phyloP scores from a whole-genome alignment of 192 early-diverging fungal species.

The Coemansia sp. region DNA sequence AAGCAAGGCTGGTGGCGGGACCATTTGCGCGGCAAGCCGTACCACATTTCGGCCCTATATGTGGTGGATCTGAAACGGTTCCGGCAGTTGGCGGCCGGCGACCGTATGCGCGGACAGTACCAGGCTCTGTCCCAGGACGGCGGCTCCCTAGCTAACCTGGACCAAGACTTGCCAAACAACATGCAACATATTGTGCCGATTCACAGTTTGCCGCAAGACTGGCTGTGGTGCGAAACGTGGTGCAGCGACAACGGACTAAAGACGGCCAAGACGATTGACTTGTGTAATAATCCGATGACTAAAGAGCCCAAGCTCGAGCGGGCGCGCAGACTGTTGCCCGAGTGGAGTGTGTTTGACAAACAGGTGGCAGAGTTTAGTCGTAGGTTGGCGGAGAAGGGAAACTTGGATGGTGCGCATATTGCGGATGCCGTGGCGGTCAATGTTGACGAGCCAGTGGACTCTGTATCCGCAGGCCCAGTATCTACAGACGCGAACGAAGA shows the following conservation, averaged over 20 bases:
- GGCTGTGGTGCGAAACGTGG: slow-evolving; percentile 99
- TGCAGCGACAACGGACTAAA: slow-evolving; percentile 81
- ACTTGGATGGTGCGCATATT: slow-evolving; percentile 39
- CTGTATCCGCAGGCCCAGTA: not conserved
- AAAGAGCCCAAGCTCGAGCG: slow-evolving; percentile 98
- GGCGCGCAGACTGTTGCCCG: slow-evolving; percentile 86
- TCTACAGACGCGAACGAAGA: not conserved
- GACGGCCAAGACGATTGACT: slow-evolving; percentile 95
- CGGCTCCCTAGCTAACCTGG: slow-evolving; percentile 87
- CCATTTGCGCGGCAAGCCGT: slow-evolving; percentile 83
- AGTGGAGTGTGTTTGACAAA: slow-evolving; percentile 89
- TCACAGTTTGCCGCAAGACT: slow-evolving; percentile 90
- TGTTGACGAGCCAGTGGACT: slow-evolving; percentile 23
- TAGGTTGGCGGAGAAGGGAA: slow-evolving; percentile 36
- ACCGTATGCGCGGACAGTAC: slow-evolving; percentile 89
- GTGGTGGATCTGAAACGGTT: slow-evolving; percentile 93
- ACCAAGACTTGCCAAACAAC: slow-evolving; percentile 98
- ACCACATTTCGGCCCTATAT: slow-evolving; percentile 95
- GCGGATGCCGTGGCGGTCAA: slow-evolving; percentile 42
- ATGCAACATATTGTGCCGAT: slow-evolving; percentile 92
- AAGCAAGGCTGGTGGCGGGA: slow-evolving; percentile 93
- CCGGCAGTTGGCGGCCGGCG: slow-evolving; percentile 91
- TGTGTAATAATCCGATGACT: slow-evolving; percentile 99
- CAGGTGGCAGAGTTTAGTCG: slow-evolving; percentile 58
- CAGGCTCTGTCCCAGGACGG: slow-evolving; percentile 87